Conservation (phyloP, 768 basidiomycete genomes). For the Cystobasidiopsis lactophilus region DNA sequence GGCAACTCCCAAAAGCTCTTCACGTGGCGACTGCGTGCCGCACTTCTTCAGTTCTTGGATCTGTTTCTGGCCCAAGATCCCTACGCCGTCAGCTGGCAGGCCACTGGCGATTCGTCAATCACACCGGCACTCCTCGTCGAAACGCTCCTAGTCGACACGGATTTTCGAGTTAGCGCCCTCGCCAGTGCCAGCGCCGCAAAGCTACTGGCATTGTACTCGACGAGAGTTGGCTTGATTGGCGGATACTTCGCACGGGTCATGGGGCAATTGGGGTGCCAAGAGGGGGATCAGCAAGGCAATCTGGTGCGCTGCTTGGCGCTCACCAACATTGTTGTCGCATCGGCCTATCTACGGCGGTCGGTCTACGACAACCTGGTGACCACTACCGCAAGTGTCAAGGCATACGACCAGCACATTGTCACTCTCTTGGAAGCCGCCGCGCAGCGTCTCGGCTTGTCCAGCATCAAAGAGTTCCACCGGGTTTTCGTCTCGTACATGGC, state of each 20-base stretch:
- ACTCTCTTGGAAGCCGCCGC: conserved; percentile 42
- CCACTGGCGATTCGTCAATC: conserved; percentile 21
- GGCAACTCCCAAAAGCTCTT: conserved; percentile 29
- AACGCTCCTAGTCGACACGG: conserved; percentile 39
- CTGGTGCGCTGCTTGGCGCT: no score
- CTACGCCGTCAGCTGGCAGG: no score
- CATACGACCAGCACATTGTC: conserved; percentile 26
- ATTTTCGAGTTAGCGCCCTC: conserved; percentile 66
- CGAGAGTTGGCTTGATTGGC: no score
- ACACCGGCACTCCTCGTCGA: conserved; percentile 33
- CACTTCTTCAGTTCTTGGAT: conserved; percentile 42
- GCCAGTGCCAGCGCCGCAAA: conserved; percentile 36
- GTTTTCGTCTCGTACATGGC: conserved; percentile 58
- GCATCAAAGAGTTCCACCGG: conserved; percentile 44
- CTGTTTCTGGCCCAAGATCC: conserved; percentile 31
- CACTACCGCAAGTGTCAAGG: conserved; percentile 24
- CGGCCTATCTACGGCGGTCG: conserved; percentile 50
- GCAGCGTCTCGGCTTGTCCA: conserved; percentile 40
- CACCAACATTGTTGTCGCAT: conserved; percentile 57
- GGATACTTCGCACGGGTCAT: no score
- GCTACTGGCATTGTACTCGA: conserved; percentile 21
- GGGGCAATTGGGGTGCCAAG: no score
- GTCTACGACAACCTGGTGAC: conserved; percentile 71
- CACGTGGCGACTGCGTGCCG: conserved; percentile 50
- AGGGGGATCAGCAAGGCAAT: no score